Evolutionary conservation across 495 filamentous ascomycete species (phyloP), one percentile per base, ranked within the genome.

Genomic region (Thozetella sp.): DNA sequence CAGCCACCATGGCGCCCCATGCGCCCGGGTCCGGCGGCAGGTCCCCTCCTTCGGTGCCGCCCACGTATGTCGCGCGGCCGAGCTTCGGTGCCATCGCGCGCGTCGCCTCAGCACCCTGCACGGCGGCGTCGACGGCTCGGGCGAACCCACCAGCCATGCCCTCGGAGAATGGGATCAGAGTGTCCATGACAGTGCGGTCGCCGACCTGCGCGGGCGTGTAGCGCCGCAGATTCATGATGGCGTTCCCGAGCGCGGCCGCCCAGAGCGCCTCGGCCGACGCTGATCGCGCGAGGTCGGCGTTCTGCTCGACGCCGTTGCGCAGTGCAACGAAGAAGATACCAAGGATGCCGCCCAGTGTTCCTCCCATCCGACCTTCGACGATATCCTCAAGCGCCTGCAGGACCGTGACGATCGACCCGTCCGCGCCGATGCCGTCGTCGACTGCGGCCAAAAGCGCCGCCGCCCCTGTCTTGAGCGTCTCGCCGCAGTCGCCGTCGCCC

Each of bases 401-500:
- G 2, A 84, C 72, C 10, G 71, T 67, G 58, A 84, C 74, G 1
- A 87, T 75, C 4, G 80, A 81, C 0, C 82, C 82, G 17, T 72
- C 65, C 6, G 70, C 67, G 2, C 76, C 69, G 3, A 78, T 26
- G 2, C 68, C 24, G 24, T 65, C 59, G 2, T 76, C 67, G 3
- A 80, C 57, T 9, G 75, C 78, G 17, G 76, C 72, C 2, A 81
- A 59, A 0, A 81, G 70, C 20, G 66, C 71, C 13, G 26, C 71
- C 0, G 78, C 77, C 17, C 78, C 78, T 10, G 71, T 79, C 59
- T 83, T 76, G 12, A 88, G 77, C 17, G 83, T 85, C 71, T 87
- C 79, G 22, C 85, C 85, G 64, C 85, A 88, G 64, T 88, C 85
- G 13, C 85, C 85, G 65, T 88, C 85, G 34, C 85, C 85, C 85